A percentile compares a stretch with the other conserved stretches of the same genome.
Conservation (phyloP, 257 asterid genomes). For the Petunia axillaris region DNA sequence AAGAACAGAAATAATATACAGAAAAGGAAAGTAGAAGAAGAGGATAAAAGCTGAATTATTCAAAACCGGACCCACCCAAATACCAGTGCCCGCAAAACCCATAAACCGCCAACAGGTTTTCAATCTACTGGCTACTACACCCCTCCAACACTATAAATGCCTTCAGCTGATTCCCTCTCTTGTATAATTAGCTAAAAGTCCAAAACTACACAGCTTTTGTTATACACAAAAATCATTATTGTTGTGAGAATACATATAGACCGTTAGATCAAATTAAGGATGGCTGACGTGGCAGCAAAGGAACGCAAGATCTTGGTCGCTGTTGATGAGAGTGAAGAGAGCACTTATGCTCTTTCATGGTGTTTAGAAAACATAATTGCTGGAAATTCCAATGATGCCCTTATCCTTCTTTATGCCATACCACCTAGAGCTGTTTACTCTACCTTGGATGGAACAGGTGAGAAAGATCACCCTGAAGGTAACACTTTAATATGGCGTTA, state of each 20-base stretch:
- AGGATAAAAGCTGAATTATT: background rate
- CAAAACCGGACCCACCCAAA: background rate
- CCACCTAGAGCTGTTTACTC: slow-evolving; percentile 50
- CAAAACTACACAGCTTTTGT: background rate
- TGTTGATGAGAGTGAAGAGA: slow-evolving; percentile 75
- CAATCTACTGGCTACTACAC: background rate
- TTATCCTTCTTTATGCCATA: slow-evolving; percentile 58
- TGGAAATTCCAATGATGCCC: slow-evolving; percentile 48
- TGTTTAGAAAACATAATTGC: slow-evolving; percentile 50
- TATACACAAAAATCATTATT: background rate
- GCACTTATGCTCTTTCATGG: slow-evolving; percentile 72
- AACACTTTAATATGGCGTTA: background rate
- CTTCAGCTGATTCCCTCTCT: background rate
- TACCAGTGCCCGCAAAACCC: slow-evolving; percentile 20
- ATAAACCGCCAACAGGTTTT: slow-evolving; percentile 43
- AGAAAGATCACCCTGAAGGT: slow-evolving; percentile 22
- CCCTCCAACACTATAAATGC: slow-evolving; percentile 28
- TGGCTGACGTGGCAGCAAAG: slow-evolving; percentile 39
- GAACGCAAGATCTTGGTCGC: slow-evolving; percentile 65
- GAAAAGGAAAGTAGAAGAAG: background rate
- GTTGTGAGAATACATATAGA: background rate
- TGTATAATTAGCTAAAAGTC: background rate
- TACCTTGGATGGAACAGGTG: slow-evolving; percentile 62
- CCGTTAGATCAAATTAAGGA: background rate
- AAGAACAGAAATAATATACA: too few relatives aligned